Evolutionary conservation across 2,329 filamentous ascomycete species (phyloP).

Genomic region (Phaeosphaeriaceae sp.): DNA sequence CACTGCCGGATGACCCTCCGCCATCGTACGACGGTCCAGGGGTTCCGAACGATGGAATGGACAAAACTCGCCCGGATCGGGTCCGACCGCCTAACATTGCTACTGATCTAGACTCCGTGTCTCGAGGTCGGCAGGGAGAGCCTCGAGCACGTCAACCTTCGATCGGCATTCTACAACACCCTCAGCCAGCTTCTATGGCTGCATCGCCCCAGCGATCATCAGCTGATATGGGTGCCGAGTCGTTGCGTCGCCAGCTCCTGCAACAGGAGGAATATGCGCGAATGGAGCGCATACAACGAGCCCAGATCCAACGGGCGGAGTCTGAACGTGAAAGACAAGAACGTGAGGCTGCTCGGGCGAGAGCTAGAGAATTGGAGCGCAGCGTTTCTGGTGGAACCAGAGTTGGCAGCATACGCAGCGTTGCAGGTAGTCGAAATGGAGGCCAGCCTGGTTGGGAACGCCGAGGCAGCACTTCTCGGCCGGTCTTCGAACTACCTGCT

Average conservation of each 20-base stretch:
- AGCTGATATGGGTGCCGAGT: constrained; percentile 47
- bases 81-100: constrained; percentile 40
- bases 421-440: constrained; percentile 35
- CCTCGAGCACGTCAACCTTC: constrained; percentile 40
- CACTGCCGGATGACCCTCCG: constrained; percentile 38
- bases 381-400: constrained; percentile 41
- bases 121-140: constrained; percentile 24
- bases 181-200: constrained; percentile 49
- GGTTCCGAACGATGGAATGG: constrained; percentile 37
- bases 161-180: constrained; percentile 45
- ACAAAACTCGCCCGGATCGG: constrained; percentile 37
- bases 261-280: constrained; percentile 43
- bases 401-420: constrained; percentile 41
- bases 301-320: constrained; percentile 36
- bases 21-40: constrained; percentile 44
- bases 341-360: constrained; percentile 36
- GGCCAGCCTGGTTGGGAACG: constrained; percentile 36
- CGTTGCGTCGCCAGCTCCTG: constrained; percentile 42
- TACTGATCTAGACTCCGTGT: constrained; percentile 20
- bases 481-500: constrained; percentile 43
- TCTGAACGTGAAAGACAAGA: constrained; percentile 34
- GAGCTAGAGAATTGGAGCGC: constrained; percentile 44
- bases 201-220: constrained; percentile 46
- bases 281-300: constrained; percentile 38
- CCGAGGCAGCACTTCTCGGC: constrained; percentile 26